These are phyloP conservation scores for Kwoniella europaea DNA, from an alignment of 768 basidiomycete species.

Conservation along the genomic window DNA sequence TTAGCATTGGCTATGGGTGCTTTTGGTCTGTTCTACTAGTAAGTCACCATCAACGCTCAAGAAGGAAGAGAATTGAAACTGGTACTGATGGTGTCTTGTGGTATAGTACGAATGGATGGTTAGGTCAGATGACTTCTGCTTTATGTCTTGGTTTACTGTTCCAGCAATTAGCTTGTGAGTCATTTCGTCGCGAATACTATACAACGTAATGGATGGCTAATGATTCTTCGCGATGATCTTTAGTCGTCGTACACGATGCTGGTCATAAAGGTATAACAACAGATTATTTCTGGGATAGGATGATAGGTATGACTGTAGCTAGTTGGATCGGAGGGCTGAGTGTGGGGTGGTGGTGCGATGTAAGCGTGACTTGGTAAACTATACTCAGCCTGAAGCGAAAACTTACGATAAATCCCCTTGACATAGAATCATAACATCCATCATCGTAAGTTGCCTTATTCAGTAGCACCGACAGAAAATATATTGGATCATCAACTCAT, in stretches of 20 bases:
- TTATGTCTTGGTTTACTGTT: conserved; percentile 83
- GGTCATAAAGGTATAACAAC: conserved; percentile 95
- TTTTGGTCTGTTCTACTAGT: conserved; percentile 45
- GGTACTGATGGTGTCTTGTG: conserved; percentile 2
- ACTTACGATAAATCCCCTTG: conserved; percentile 11
- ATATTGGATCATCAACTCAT: no score
- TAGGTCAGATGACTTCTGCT: conserved; percentile 64
- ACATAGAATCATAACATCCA: conserved; percentile 80
- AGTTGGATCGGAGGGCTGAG: conserved; percentile 90
- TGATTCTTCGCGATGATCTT: background rate
- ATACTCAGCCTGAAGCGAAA: background rate
- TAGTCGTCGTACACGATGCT: conserved; percentile 83
- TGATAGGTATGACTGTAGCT: conserved; percentile 75
- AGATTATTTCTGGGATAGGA: conserved; percentile 76
- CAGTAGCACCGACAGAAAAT: conserved; percentile 7
- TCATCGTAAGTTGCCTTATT: conserved; percentile 72
- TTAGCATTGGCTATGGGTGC: conserved; percentile 63
- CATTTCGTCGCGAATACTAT: no score
- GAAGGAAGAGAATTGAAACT: background rate
- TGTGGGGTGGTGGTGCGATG: conserved; percentile 97
- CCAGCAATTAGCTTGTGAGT: conserved; percentile 83
- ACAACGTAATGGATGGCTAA: no score
- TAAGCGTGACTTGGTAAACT: conserved; percentile 61
- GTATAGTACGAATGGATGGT: conserved; percentile 40
- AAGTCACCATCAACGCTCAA: conserved; percentile 2